Percentiles rank a stretch among this genome's conserved stretches.
phyloP scores from a whole-genome alignment of 306 rosid genomes.

The Begonia peltatifolia region DNA sequence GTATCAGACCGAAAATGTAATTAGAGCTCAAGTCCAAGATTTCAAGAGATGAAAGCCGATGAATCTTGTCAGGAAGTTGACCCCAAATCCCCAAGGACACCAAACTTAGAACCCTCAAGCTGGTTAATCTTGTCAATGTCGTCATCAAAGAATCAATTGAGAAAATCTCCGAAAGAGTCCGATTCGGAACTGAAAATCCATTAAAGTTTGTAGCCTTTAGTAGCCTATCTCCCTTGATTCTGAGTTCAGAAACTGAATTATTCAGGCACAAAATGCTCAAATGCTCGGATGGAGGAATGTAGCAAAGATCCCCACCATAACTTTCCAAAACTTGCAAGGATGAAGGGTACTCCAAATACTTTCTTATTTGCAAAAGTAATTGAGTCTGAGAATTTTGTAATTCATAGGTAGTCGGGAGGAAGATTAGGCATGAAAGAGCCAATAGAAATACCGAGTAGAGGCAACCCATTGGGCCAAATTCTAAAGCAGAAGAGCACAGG shows the following conservation, averaged over 20 bases:
- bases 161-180: conserved; percentile 49
- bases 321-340: conserved; percentile 35
- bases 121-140: conserved; percentile 51
- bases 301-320: conserved; percentile 40
- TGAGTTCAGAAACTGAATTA: conserved; percentile 50
- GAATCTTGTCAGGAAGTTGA: conserved; percentile 66
- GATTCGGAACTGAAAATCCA: conserved; percentile 54
- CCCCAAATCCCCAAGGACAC: conserved; percentile 85
- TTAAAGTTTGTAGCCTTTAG: conserved; percentile 25
- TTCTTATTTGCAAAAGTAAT: conserved; percentile 51
- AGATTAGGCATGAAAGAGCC: conserved; percentile 30
- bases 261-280: conserved; percentile 46
- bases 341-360: conserved; percentile 54
- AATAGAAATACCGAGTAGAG: conserved; percentile 17
- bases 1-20: conserved; percentile 67
- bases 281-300: conserved; percentile 28
- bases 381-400: conserved; percentile 41
- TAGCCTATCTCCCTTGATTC: conserved; percentile 57
- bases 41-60: conserved; percentile 49
- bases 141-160: conserved; percentile 66
- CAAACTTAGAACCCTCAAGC: conserved; percentile 63
- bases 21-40: conserved; percentile 75
- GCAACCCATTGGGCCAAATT: conserved; percentile 35
- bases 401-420: conserved; percentile 30
- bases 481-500: conserved; percentile 6